Conservation (phyloP, 306 rosid genomes). For the Fagus crenata region DNA sequence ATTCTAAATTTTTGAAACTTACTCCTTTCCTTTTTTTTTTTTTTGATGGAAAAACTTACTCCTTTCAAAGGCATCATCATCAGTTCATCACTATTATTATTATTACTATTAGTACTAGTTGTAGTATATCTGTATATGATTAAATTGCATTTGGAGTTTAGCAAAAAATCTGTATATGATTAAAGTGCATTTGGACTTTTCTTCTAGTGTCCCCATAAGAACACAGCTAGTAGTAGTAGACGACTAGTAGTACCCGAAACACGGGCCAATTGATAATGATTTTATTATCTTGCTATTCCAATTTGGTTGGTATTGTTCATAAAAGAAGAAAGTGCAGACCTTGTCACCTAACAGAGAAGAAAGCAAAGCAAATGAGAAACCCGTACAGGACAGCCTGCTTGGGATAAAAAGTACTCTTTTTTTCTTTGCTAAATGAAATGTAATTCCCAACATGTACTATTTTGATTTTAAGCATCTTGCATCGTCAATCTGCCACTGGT, state of each 20-base stretch:
- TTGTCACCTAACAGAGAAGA: not conserved
- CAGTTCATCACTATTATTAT: not conserved
- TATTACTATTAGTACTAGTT: no score
- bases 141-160: not conserved
- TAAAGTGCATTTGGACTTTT: not conserved
- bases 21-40: not conserved
- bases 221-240: not conserved
- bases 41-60: not conserved
- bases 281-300: not conserved
- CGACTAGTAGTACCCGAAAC: not conserved
- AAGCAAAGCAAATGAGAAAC: not conserved
- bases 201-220: not conserved
- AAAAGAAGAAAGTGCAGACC: not conserved
- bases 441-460: not conserved
- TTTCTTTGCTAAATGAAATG: no score
- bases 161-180: not conserved
- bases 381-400: not conserved
- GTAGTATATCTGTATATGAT: not conserved
- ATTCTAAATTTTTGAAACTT: not conserved
- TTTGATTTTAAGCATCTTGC: conserved; percentile 6
- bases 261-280: not conserved
- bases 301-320: not conserved
- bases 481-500: conserved; percentile 16
- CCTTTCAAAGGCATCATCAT: not conserved
- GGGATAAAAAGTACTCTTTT: not conserved